These are phyloP conservation scores for Sporisorium reilianum DNA, from an alignment of 1,284 basidiomycete species.

Conservation along the genomic window DNA sequence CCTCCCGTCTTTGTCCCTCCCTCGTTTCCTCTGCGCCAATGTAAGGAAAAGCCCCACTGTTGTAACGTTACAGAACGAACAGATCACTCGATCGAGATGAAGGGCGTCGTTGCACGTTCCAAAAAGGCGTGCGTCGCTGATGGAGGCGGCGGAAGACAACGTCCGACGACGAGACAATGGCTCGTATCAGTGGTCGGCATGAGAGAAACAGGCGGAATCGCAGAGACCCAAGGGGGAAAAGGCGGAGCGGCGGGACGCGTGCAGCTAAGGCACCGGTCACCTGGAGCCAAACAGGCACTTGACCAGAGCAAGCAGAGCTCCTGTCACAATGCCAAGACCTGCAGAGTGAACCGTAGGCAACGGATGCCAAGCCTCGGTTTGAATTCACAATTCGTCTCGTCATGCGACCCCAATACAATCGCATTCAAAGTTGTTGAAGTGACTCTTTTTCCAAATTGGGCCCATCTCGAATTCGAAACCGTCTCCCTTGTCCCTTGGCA, in stretches of 20 bases:
- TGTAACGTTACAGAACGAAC: too few relatives aligned
- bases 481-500: too few relatives aligned
- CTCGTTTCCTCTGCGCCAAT: too few relatives aligned
- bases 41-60: too few relatives aligned
- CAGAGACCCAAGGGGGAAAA: not conserved
- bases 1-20: not conserved
- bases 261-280: conserved; percentile 20
- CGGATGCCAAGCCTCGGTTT: conserved; percentile 29
- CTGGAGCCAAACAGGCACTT: conserved; percentile 7
- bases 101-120: too few relatives aligned
- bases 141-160: not conserved
- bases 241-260: conserved; percentile 39
- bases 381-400: conserved; percentile 1
- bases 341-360: conserved; percentile 42
- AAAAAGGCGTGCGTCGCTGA: too few relatives aligned
- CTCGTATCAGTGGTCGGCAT: not conserved
- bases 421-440: too few relatives aligned
- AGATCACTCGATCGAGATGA: too few relatives aligned
- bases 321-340: conserved; percentile 38
- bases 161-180: not conserved
- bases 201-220: not conserved
- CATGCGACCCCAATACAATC: conserved; percentile 7
- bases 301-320: conserved; percentile 18
- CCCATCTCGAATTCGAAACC: too few relatives aligned
- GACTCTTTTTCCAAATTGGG: too few relatives aligned